Evolutionary conservation across 208 protist species (phyloP).

Genomic region (Leishmania arabica): DNA sequence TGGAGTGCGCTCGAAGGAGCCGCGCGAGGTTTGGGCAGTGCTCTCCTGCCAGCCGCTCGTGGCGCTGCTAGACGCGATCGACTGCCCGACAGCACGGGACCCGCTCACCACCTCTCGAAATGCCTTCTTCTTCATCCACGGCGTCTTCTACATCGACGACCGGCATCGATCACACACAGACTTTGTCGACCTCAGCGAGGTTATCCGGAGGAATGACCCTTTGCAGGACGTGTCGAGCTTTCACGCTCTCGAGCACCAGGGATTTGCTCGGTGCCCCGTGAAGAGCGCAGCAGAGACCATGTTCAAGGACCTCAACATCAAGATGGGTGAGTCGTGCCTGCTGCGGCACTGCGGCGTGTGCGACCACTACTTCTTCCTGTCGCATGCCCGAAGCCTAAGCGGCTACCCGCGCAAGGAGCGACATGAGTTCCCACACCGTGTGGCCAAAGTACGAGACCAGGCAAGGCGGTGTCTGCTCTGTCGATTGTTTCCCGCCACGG

Average conservation of each 20-base stretch:
- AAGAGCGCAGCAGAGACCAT: slow-evolving; percentile 59
- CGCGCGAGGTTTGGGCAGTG: slow-evolving; percentile 67
- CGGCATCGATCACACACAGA: slow-evolving; percentile 46
- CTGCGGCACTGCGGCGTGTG: slow-evolving; percentile 71
- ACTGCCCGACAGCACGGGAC: slow-evolving; percentile 37
- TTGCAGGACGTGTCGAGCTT: slow-evolving; percentile 10
- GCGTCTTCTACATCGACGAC: slow-evolving; percentile 85
- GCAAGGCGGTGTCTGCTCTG: slow-evolving; percentile 67
- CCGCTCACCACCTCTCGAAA: slow-evolving; percentile 40
- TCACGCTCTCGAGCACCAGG: slow-evolving; percentile 22
- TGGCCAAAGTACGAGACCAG: slow-evolving; percentile 36
- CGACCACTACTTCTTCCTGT: slow-evolving; percentile 80
- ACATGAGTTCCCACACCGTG: slow-evolving; percentile 59
- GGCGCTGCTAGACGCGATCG: slow-evolving; percentile 71
- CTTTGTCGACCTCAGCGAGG: slow-evolving; percentile 59
- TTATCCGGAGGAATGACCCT: slow-evolving; percentile 54
- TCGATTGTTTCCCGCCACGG: slow-evolving; percentile 57
- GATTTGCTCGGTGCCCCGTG: slow-evolving; percentile 68
- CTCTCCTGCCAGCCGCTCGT: slow-evolving; percentile 76
- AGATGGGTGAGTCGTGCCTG: slow-evolving; percentile 67
- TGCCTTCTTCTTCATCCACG: slow-evolving; percentile 83
- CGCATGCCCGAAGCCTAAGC: slow-evolving; percentile 41
- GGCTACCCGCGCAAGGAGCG: slow-evolving; percentile 37
- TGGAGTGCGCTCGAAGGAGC: slow-evolving; percentile 31
- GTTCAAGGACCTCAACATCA: slow-evolving; percentile 68